These are phyloP conservation scores for Hypocreales sp. DNA, from an alignment of 2,329 filamentous ascomycete species.

Conservation along the genomic window DNA sequence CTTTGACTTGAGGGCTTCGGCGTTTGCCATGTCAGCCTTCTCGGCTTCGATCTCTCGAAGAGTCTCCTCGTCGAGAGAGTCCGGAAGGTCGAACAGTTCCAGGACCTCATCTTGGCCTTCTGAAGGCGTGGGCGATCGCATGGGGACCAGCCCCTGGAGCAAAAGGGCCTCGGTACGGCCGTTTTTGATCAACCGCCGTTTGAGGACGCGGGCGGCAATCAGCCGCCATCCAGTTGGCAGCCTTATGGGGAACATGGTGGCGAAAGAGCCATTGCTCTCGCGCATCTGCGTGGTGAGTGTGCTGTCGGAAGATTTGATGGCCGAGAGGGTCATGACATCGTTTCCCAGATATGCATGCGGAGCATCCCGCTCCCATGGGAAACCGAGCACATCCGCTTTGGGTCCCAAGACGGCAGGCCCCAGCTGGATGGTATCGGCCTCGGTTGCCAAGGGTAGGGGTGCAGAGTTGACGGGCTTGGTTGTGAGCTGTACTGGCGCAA, in stretches of 20 bases:
- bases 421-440: conserved; percentile 1
- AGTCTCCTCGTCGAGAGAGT: conserved; percentile 35
- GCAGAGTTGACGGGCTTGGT: conserved; percentile 1
- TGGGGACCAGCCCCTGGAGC: conserved; percentile 3
- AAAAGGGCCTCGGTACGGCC: conserved; percentile 5
- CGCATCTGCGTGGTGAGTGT: conserved; percentile 9
- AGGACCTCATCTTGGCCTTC: conserved; percentile 23
- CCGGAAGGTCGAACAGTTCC: conserved; percentile 19
- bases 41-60: conserved; percentile 43
- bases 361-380: conserved; percentile 8
- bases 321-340: conserved; percentile 10
- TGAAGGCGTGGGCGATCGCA: conserved; percentile 6
- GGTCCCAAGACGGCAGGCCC: not conserved
- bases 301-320: conserved; percentile 9
- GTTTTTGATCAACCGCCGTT: conserved; percentile 20
- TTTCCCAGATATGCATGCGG: conserved; percentile 19
- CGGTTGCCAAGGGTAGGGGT: conserved; percentile 2
- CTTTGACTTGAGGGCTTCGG: conserved; percentile 2
- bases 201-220: conserved; percentile 25
- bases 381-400: not conserved
- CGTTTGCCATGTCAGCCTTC: conserved; percentile 10
- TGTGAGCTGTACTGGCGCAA: conserved; percentile 10
- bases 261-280: conserved; percentile 11
- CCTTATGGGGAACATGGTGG: conserved; percentile 7
- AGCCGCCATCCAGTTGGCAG: conserved; percentile 27